Conservation (phyloP, 1,284 basidiomycete species). For the Ustilago xerochloae region DNA sequence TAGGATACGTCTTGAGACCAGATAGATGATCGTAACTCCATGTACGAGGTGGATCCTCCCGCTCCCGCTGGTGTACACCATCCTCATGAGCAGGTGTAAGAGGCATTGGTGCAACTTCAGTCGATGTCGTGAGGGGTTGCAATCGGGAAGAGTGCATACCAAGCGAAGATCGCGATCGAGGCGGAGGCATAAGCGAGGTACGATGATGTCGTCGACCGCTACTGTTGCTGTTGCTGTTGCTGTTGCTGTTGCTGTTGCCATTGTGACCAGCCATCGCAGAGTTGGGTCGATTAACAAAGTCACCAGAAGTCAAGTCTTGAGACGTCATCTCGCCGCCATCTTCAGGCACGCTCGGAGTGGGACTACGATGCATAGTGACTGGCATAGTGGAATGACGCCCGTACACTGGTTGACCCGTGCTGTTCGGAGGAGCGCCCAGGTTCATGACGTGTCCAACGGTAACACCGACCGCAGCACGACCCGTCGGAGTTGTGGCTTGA, state of each 20-base stretch:
- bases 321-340: constrained; percentile 61
- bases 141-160: constrained; percentile 26
- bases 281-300: constrained; percentile 40
- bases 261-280: constrained; percentile 33
- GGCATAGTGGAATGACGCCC: constrained; percentile 57
- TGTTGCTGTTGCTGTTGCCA: too few relatives aligned
- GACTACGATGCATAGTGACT: constrained; percentile 42
- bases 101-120: too few relatives aligned
- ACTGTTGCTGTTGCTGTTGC: too few relatives aligned
- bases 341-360: constrained; percentile 59
- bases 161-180: constrained; percentile 37
- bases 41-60: constrained; percentile 16
- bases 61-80: constrained; percentile 5
- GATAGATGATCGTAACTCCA: constrained; percentile 57
- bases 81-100: not conserved
- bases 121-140: constrained; percentile 14
- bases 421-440: constrained; percentile 29
- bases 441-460: constrained; percentile 26
- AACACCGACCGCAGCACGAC: not conserved
- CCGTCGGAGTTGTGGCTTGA: not conserved
- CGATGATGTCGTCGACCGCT: constrained; percentile 29
- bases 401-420: constrained; percentile 4
- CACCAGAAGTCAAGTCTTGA: constrained; percentile 38
- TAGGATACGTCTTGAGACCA: constrained; percentile 56
- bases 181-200: constrained; percentile 39